Base-by-base conservation (phyloP, 208 protist species). In the Acanthamoeba sp. region DNA sequence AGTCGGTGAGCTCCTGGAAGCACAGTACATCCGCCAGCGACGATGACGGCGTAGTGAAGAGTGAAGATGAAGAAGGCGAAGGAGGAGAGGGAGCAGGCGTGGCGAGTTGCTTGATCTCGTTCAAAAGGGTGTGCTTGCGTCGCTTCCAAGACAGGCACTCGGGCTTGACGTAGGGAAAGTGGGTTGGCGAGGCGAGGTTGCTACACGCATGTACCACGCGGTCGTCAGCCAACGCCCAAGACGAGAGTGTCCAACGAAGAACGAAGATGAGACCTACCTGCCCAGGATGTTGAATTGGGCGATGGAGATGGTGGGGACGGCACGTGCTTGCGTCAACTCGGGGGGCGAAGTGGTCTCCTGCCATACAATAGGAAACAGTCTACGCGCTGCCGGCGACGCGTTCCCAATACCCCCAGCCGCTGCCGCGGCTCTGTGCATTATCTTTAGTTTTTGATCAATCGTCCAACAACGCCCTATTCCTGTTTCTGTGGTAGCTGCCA, bases 1-100 rank as follows among this genome's bases (percentile, higher is more conserved):
- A 78, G 34, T 78, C 36, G 69, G 36, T 78, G 34, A 78, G 69
- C 34, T 78, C 69, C 69, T 78, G 69, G 36, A 78, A 78, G 69
- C 69, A 78, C 36, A 78, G 69, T 16, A 78, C 69, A 20, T 78
- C 69, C 18, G 69, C 69, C 69, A 59, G 52, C 52, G 52, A 59
- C 50, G 50, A 57, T 22, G 50, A 57, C 3, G 50, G 1, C 22
- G 50, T 22, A 57, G 50, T 2, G 3, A 20, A 59, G 0, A 22
- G 59, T 32, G 59, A 0, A 1, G 59, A 66, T 66, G 59, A 24
- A 66, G 59, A 66, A 29, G 16, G n/a, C 57, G n/a, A 4, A 50
- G 45, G 45, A 50, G 12, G 45, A 50, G 45, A 12, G 12, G 45
- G 45, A 50, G 59, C 4, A 34, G 59, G 5, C 24, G 27, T 32